Conservation (phyloP, 176 grass and related monocot species). For the sorghum (Sorghum bicolor) region DNA sequence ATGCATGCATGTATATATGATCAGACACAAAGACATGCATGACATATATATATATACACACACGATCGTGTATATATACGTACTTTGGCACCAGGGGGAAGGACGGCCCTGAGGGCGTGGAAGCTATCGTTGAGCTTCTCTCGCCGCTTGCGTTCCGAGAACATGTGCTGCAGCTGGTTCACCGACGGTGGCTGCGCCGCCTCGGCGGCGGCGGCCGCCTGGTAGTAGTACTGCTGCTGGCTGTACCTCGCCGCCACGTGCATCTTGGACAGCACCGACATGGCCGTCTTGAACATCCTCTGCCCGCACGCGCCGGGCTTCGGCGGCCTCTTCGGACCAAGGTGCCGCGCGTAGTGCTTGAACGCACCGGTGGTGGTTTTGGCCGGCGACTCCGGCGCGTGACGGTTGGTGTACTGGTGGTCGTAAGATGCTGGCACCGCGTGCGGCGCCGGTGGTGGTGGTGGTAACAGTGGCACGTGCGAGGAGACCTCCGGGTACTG, state of each 20-base stretch:
- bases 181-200: not conserved
- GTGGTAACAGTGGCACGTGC: not conserved
- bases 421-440: not conserved
- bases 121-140: constrained; percentile 94
- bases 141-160: constrained; percentile 81
- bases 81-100: constrained; percentile 70
- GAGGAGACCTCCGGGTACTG: too few relatives aligned
- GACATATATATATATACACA: not conserved
- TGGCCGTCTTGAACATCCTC: constrained; percentile 64
- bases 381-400: not conserved
- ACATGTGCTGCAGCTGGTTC: constrained; percentile 85
- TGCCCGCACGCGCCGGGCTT: constrained; percentile 41
- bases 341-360: constrained; percentile 46
- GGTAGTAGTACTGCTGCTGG: constrained; percentile 11
- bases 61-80: not conserved
- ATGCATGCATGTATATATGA: not conserved
- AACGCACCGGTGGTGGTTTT: constrained; percentile 27
- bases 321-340: constrained; percentile 1
- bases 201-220: not conserved
- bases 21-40: not conserved
- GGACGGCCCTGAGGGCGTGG: constrained; percentile 58
- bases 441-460: not conserved
- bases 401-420: not conserved
- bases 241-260: constrained; percentile 12
- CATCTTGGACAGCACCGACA: constrained; percentile 46